A percentile compares a stretch with the other conserved stretches of the same genome.
Conservation (phyloP, 2,329 filamentous ascomycete species). For the Tothia fuscella region DNA sequence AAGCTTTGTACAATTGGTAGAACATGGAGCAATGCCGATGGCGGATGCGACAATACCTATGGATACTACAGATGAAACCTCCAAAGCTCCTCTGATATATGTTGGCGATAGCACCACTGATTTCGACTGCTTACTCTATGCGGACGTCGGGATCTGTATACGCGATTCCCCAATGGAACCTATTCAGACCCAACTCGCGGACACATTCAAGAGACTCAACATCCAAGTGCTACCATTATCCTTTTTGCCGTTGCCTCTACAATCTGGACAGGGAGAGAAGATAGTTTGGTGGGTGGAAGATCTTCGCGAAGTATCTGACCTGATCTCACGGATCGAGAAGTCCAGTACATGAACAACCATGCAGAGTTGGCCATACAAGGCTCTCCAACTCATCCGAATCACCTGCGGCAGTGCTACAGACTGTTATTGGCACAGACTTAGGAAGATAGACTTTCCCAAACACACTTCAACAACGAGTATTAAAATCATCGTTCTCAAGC, state of each 20-base stretch:
- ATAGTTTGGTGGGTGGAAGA: constrained; percentile 6
- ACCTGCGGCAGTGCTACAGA: no score
- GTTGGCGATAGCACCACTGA: constrained; percentile 38
- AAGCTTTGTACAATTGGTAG: not conserved
- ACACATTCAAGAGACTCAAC: constrained; percentile 22
- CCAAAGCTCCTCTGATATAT: no score
- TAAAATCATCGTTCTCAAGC: no score
- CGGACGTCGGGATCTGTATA: constrained; percentile 36
- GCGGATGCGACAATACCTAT: no score
- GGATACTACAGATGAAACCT: no score
- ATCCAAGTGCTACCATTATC: constrained; percentile 12
- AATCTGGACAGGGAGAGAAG: not conserved
- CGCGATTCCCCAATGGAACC: constrained; percentile 26
- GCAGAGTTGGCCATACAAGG: no score
- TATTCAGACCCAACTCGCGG: constrained; percentile 22
- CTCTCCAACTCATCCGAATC: no score
- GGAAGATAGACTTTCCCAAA: no score
- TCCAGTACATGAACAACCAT: no score
- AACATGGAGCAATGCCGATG: constrained; percentile 1
- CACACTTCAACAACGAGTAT: no score
- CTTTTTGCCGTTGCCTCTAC: not conserved
- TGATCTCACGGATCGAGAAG: not conserved
- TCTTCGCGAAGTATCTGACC: not conserved
- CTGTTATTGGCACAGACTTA: no score
- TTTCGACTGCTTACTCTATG: constrained; percentile 31